phyloP scores from a whole-genome alignment of 2,329 filamentous ascomycete species.

The Fusarium denticulatum region DNA sequence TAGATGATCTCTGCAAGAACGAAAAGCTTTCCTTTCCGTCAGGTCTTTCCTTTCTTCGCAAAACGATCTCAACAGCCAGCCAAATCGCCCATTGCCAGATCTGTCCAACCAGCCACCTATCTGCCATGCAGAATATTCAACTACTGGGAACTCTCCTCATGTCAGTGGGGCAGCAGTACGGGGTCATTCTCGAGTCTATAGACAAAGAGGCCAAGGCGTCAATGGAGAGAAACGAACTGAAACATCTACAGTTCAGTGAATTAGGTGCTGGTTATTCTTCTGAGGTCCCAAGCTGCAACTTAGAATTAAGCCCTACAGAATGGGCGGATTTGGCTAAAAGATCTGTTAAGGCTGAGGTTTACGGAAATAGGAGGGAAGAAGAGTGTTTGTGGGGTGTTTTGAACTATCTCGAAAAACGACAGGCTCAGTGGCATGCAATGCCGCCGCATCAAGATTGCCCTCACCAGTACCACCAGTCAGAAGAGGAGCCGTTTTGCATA shows the following conservation, averaged over 20 bases:
- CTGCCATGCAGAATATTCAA: slow-evolving; percentile 1
- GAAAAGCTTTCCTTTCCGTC: background rate
- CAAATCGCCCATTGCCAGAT: background rate
- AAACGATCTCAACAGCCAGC: background rate
- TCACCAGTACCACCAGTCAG: background rate
- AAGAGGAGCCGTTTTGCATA: background rate
- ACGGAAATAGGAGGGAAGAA: background rate
- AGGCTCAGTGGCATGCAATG: background rate
- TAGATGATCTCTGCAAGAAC: slow-evolving; percentile 4
- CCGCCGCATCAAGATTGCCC: background rate
- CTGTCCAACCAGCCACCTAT: background rate
- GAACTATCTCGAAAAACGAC: background rate
- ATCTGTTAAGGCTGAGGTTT: background rate
- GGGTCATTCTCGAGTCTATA: background rate
- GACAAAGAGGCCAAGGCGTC: background rate
- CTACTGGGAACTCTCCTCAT: background rate
- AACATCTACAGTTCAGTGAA: background rate
- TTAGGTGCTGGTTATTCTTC: accelerated
- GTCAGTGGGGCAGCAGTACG: background rate
- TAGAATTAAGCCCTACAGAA: background rate
- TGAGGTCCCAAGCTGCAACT: accelerated
- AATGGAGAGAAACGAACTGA: accelerated
- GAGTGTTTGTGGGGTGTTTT: background rate
- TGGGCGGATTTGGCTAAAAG: background rate
- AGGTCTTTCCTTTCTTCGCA: background rate